Percentiles rank a stretch among this genome's conserved stretches.
These are phyloP conservation scores for Lentinula raphanica DNA, from an alignment of 768 basidiomycete genomes.

Conservation along the genomic window DNA sequence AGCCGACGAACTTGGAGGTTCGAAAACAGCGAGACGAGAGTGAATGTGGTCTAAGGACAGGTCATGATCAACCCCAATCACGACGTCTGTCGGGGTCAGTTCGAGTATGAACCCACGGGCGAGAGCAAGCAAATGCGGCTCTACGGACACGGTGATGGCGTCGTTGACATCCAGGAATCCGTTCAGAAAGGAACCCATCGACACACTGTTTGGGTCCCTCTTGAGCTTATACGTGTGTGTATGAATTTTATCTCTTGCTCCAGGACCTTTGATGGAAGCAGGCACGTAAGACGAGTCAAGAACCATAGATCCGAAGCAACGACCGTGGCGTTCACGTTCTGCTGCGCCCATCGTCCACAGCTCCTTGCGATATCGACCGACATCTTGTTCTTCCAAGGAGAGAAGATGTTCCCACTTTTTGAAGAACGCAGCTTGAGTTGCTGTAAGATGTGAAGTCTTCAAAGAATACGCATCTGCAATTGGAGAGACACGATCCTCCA, in stretches of 20 bases:
- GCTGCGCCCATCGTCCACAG: constrained; percentile 86
- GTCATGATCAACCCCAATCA: constrained; percentile 80
- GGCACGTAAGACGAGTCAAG: constrained; percentile 35
- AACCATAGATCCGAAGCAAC: constrained; percentile 82
- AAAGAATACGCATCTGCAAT: constrained; percentile 66
- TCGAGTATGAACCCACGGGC: constrained; percentile 79
- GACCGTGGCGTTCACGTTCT: constrained; percentile 75
- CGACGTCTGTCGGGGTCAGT: constrained; percentile 56
- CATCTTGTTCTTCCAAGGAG: constrained; percentile 81
- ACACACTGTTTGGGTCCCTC: constrained; percentile 21
- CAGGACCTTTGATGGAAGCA: background rate
- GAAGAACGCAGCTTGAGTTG: constrained; percentile 71
- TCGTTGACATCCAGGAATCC: constrained; percentile 80
- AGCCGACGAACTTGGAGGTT: background rate
- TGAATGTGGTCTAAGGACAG: constrained; percentile 49
- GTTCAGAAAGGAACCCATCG: constrained; percentile 50
- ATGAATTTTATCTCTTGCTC: constrained; percentile 52
- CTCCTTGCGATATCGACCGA: constrained; percentile 80
- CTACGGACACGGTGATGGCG: constrained; percentile 81
- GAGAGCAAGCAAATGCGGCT: constrained; percentile 80
- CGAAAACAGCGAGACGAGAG: constrained; percentile 26
- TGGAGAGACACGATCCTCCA: constrained; percentile 45
- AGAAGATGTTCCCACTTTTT: constrained; percentile 86
- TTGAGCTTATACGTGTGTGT: constrained; percentile 74
- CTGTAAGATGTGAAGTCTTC: constrained; percentile 78